Conservation (phyloP, 129 eudicot species). For the Flaveria trinervia region DNA sequence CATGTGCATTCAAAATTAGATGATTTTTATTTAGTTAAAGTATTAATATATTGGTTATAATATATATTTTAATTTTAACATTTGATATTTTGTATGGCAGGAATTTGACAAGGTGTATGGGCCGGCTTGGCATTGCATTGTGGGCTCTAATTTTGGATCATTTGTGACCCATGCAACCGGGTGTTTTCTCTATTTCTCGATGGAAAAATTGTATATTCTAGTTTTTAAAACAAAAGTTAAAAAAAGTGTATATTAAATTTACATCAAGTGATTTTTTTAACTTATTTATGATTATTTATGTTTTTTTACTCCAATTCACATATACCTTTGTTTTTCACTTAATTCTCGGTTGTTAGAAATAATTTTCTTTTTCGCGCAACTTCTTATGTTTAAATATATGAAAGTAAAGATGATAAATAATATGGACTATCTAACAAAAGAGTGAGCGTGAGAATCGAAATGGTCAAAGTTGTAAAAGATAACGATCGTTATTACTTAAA, state of each 20-base stretch:
- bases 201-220: constrained; percentile 74
- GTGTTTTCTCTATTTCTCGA: constrained; percentile 76
- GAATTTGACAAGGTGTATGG: constrained; percentile 92
- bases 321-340: background rate
- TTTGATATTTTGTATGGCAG: constrained; percentile 41
- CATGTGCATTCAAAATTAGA: constrained; percentile 33
- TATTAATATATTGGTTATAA: too few relatives aligned
- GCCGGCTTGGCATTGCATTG: constrained; percentile 97
- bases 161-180: constrained; percentile 89
- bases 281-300: constrained; percentile 7
- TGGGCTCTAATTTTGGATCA: constrained; percentile 90
- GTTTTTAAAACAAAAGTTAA: constrained; percentile 79
- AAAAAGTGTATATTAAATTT: constrained; percentile 35
- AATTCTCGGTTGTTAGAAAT: background rate
- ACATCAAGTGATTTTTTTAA: background rate
- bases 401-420: too few relatives aligned
- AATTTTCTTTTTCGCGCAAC: background rate
- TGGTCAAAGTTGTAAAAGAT: background rate
- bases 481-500: background rate
- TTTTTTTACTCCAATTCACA: background rate
- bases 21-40: background rate
- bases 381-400: too few relatives aligned
- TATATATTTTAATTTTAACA: too few relatives aligned
- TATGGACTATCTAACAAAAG: too few relatives aligned
- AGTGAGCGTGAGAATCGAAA: background rate